Base-by-base conservation (phyloP, 2,329 filamentous ascomycete species). In the Neoascochyta sp. region DNA sequence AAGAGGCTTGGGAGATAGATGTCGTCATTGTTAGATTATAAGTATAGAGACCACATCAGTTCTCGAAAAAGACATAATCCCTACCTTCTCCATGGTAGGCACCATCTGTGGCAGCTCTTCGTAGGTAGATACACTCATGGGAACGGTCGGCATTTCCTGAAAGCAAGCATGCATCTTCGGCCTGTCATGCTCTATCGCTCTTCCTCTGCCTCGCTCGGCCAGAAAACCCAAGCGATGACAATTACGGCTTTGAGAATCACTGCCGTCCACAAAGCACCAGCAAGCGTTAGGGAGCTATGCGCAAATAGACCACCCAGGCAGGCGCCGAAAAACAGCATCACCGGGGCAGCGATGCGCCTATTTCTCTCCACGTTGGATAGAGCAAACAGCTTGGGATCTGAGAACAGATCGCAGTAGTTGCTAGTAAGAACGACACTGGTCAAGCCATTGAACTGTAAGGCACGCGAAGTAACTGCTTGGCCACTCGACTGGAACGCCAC, bases 401-500 rank as follows among this genome's bases (percentile, higher is more conserved):
- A 83, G 46, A 86, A 86, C 12, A 90, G 54, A 56, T 90, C 86
- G 54, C 83, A 88, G 65, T 89, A 90, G 40, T 86, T 80, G 54
- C 82, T 87, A 1, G 86, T 90, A 36, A 92, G 63, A 3, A 89
- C 86, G 10, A 88, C 84, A 39, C 81, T 87, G 0, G 84, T 88
- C 12, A 90, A 65, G 2, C 80, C 77, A 35, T 78, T 80, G 53
- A 80, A 82, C 48, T 79, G 74, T 37, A 90, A 62, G 0, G 82
- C 78, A 3, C 84, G 67, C 47, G 81, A 86, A 0, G 77, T 76
- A n/a, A 88, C 80, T 1, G 84, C 83, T 57, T 90, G 85, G 0
- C 84, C 86, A 32, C 81, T 82, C 42, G 78, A 81, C 65, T 90
- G 85, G 49, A 90, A 86, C 2, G 83, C 81, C 5, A 88, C 71